Evolutionary conservation across 306 rosid species (phyloP).

Genomic region (Dalbergia oliveri): DNA sequence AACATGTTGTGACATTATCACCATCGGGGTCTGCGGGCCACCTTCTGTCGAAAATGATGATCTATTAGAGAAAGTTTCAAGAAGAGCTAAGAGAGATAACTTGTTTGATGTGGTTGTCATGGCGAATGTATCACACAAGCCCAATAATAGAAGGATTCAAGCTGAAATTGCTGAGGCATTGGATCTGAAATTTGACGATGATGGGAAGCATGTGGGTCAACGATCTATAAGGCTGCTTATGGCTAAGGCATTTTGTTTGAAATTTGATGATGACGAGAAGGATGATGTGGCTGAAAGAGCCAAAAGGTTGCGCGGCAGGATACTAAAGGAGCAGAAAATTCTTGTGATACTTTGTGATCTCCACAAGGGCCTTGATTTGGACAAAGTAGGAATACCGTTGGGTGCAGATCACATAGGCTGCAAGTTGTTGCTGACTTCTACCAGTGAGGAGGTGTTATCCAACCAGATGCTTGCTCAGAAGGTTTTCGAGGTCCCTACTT

Average conservation of each 20-base stretch:
- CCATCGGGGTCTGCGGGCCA: background rate
- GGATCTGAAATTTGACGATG: background rate
- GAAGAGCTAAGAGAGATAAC: background rate
- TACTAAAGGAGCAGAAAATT: no score
- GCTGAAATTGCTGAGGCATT: background rate
- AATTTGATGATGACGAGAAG: background rate
- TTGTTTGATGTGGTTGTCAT: background rate
- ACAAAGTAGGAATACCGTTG: conserved; percentile 12
- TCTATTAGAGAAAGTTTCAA: background rate
- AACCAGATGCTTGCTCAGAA: conserved; percentile 1
- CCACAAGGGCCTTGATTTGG: conserved; percentile 6
- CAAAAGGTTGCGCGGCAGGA: background rate
- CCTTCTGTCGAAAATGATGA: background rate
- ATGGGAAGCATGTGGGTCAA: background rate
- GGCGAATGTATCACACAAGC: background rate
- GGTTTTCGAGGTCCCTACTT: background rate
- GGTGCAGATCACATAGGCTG: background rate
- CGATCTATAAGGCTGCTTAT: background rate
- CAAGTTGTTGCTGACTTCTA: conserved; percentile 3
- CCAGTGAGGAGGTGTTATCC: background rate
- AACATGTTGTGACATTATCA: background rate
- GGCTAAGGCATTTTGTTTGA: background rate
- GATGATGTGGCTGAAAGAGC: background rate
- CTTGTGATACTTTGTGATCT: background rate
- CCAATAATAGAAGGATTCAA: background rate